Percentiles rank a stretch among this genome's conserved stretches.
phyloP scores from a whole-genome alignment of 108 stramenopile genomes.

The Asterionellopsis glacialis region DNA sequence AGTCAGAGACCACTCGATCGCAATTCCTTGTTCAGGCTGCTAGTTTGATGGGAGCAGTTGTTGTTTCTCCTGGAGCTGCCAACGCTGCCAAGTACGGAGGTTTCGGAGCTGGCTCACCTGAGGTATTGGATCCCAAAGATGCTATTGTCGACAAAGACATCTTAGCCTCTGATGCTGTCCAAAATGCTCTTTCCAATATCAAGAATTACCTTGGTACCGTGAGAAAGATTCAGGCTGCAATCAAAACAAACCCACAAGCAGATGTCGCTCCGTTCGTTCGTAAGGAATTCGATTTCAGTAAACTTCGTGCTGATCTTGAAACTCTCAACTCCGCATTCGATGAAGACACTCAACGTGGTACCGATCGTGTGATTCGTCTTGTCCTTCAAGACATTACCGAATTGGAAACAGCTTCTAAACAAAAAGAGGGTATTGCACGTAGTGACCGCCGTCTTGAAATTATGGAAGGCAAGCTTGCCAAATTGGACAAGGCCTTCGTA shows the following conservation, averaged over 20 bases:
- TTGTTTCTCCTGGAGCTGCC: slow-evolving; percentile 48
- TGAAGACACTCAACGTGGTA: slow-evolving; percentile 91
- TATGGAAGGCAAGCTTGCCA: slow-evolving; percentile 74
- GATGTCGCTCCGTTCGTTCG: slow-evolving; percentile 69
- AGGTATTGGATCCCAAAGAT: slow-evolving; percentile 70
- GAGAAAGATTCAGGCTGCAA: slow-evolving; percentile 45
- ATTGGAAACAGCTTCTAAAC: slow-evolving; percentile 66
- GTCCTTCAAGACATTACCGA: slow-evolving; percentile 91
- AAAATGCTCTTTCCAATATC: slow-evolving; percentile 52
- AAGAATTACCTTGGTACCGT: slow-evolving; percentile 48
- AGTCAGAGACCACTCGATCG: slow-evolving; percentile 32
- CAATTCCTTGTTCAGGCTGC: slow-evolving; percentile 60
- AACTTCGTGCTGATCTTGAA: slow-evolving; percentile 71
- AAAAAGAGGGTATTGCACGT: slow-evolving; percentile 84
- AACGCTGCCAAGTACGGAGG: slow-evolving; percentile 78
- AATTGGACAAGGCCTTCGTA: slow-evolving; percentile 74
- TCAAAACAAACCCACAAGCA: slow-evolving; percentile 59
- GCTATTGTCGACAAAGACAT: slow-evolving; percentile 71
- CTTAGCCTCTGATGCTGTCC: slow-evolving; percentile 58
- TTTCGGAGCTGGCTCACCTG: slow-evolving; percentile 65
- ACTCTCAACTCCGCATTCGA: slow-evolving; percentile 84
- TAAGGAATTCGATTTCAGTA: slow-evolving; percentile 74
- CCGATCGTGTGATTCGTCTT: slow-evolving; percentile 85
- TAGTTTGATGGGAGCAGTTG: slow-evolving; percentile 24
- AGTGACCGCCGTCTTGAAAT: slow-evolving; percentile 71